These are phyloP conservation scores for Yarrowia sp. DNA, from an alignment of 805 yeast genomes.

Conservation along the genomic window DNA sequence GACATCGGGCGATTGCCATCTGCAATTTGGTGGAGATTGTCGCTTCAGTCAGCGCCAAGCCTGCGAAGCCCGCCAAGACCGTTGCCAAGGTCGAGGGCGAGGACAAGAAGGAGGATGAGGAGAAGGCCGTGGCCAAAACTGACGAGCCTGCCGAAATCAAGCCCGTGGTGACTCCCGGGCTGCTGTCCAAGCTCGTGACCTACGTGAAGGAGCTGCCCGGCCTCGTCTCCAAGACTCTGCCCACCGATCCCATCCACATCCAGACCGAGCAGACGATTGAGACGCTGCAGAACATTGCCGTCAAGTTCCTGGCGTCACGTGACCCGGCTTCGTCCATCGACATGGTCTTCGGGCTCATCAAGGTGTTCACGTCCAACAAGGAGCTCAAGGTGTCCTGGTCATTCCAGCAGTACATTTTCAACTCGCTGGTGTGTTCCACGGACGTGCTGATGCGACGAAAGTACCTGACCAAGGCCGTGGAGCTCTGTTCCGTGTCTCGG, in stretches of 20 bases:
- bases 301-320: constrained; percentile 51
- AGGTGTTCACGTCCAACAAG: constrained; percentile 51
- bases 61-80: constrained; percentile 4
- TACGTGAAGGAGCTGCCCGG: constrained; percentile 17
- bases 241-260: constrained; percentile 59
- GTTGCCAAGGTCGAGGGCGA: background rate
- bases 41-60: constrained; percentile 3
- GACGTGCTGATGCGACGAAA: constrained; percentile 58
- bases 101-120: background rate
- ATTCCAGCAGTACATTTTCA: constrained; percentile 65
- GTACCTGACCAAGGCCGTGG: constrained; percentile 61
- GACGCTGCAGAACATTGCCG: constrained; percentile 62
- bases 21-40: constrained; percentile 26
- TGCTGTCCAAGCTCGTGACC: constrained; percentile 19
- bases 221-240: constrained; percentile 2
- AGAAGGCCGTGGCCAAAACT: background rate
- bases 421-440: constrained; percentile 59
- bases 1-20: constrained; percentile 1
- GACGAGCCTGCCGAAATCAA: background rate
- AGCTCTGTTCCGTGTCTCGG: constrained; percentile 55
- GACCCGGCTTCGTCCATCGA: constrained; percentile 49
- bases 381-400: constrained; percentile 56
- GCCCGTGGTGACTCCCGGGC: background rate
- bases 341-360: constrained; percentile 54
- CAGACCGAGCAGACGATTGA: constrained; percentile 74